Base-by-base conservation (phyloP, 78 protist genomes). In the Dictyostelium firmibasis region DNA sequence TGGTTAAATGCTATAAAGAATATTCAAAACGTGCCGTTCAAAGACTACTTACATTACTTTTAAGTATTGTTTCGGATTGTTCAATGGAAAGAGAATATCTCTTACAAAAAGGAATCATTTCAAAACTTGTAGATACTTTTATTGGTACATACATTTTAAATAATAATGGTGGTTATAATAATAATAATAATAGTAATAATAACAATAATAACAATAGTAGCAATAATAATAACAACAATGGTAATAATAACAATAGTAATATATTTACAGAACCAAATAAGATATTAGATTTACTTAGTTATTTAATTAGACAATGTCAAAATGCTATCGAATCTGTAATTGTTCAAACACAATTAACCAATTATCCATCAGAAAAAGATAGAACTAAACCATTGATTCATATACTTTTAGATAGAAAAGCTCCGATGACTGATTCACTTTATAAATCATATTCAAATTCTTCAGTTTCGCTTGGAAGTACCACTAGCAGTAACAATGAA, bases 291-390 rank as follows among this genome's bases (percentile, higher is more conserved):
- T 81, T 81, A 83, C 41, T 89, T 4, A 50, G 87, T 47, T 81
- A 69, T 50, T 62, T 89, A 4, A 70, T 89, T 89, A 83, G 94
- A 64, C 75, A 38, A 20, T 89, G 88, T 14, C 94, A 89, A 69
- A 41, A 18, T 20, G 20, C 47, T 1, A 5, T 7, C 13, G 70
- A 53, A 20, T 14, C 78, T 8, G 60, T 62, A 10, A 20, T 89
- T 5, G 11, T 23, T 3, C 64, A 69, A 20, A 41, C 87, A 6
- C 87, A 79, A 67, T 25, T 86, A 57, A 86, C 77, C 27, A 86
- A 76, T 36, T 89, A 89, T 33, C 94, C 94, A 23, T 41, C 94
- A 9, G 94, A 89, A 67, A 81, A 62, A 70, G 94, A 89, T 67
- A 60, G 78, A 70, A 69, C 86, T 3, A 60, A 47, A 53, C 94